A percentile compares a stretch with the other conserved stretches of the same genome.
Conservation (phyloP, 1,284 basidiomycete species). For the Moesziomyces globuligerus region DNA sequence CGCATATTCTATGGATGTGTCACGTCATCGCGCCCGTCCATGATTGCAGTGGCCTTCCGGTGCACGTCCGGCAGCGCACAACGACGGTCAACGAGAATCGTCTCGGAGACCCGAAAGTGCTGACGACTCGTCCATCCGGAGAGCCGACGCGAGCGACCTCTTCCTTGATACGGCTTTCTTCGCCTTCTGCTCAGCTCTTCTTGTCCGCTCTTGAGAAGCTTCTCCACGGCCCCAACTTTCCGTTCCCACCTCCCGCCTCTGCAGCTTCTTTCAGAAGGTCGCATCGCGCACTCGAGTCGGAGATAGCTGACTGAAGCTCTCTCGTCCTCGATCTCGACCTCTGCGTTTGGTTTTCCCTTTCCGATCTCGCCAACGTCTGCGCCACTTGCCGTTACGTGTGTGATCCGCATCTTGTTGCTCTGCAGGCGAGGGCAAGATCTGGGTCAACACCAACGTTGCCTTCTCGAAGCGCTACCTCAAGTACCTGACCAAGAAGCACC, state of each 20-base stretch:
- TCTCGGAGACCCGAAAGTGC: no score
- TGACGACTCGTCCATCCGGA: no score
- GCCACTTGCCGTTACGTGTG: no score
- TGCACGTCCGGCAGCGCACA: not conserved
- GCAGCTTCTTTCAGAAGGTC: constrained; percentile 8
- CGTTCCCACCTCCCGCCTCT: not conserved
- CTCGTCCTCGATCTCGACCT: constrained; percentile 50
- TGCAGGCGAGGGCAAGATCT: constrained; percentile 68
- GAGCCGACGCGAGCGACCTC: not conserved
- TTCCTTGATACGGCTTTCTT: not conserved
- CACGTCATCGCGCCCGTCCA: not conserved
- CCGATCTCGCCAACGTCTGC: constrained; percentile 4
- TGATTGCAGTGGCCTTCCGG: not conserved
- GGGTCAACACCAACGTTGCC: constrained; percentile 68
- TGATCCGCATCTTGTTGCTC: constrained; percentile 8
- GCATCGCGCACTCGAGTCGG: constrained; percentile 45
- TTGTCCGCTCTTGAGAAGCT: not conserved
- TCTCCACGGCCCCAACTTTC: constrained; percentile 1
- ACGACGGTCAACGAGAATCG: no score
- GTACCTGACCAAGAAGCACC: constrained; percentile 69
- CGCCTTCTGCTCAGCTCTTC: not conserved
- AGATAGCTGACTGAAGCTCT: constrained; percentile 51
- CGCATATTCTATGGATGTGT: not conserved
- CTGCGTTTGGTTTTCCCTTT: constrained; percentile 5
- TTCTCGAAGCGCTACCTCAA: constrained; percentile 70